Conservation (phyloP, 257 asterid species). For the Verbena officinalis region DNA sequence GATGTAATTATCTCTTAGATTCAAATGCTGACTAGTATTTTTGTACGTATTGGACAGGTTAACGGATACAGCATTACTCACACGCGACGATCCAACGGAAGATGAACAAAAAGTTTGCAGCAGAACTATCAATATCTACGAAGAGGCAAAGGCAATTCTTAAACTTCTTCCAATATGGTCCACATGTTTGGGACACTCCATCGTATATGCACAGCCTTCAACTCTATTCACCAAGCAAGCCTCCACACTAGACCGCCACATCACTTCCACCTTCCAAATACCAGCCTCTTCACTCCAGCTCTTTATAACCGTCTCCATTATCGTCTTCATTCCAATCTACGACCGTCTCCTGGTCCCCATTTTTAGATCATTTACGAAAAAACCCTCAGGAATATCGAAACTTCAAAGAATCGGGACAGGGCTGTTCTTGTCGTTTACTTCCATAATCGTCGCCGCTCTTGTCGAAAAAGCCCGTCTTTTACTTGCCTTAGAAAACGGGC, state of each 20-base stretch:
- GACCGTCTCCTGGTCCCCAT: slow-evolving; percentile 49
- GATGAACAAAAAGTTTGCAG: neutral
- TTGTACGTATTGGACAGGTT: slow-evolving; percentile 13
- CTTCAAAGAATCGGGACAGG: slow-evolving; percentile 47
- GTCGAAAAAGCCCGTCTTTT: slow-evolving; percentile 41
- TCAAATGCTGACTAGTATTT: neutral
- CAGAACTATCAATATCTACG: neutral
- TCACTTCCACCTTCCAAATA: slow-evolving; percentile 23
- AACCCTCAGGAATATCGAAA: slow-evolving; percentile 41
- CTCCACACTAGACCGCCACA: slow-evolving; percentile 37
- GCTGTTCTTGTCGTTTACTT: slow-evolving; percentile 13
- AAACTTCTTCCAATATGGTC: slow-evolving; percentile 39
- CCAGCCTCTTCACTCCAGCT: slow-evolving; percentile 40
- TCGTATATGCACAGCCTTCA: slow-evolving; percentile 39
- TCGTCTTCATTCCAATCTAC: slow-evolving; percentile 38
- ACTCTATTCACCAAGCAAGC: slow-evolving; percentile 53
- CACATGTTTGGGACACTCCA: slow-evolving; percentile 32
- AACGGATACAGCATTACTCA: slow-evolving; percentile 24
- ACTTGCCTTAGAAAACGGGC: slow-evolving; percentile 34
- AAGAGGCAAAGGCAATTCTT: slow-evolving; percentile 37
- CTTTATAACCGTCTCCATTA: slow-evolving; percentile 22
- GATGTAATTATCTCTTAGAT: too few species aligned
- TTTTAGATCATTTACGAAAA: slow-evolving; percentile 36
- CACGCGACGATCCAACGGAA: neutral
- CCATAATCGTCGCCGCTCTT: slow-evolving; percentile 45